These are phyloP conservation scores for Phanerochaete sordida DNA, from an alignment of 768 basidiomycete species.

Conservation along the genomic window DNA sequence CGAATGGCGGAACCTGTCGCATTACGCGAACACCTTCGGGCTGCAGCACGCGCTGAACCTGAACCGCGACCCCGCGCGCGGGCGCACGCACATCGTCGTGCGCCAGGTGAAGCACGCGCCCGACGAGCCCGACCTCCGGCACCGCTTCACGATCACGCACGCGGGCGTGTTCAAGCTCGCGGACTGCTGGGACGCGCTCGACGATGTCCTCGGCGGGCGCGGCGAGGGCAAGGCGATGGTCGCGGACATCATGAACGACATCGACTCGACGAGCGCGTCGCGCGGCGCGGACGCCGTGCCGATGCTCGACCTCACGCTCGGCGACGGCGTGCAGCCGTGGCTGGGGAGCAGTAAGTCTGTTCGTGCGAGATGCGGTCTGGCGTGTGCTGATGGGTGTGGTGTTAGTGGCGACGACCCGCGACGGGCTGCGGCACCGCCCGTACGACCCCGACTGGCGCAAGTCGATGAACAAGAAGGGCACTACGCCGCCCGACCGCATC, in stretches of 20 bases:
- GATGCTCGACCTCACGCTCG: slow-evolving; percentile 10
- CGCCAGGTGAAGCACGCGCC: slow-evolving; percentile 22
- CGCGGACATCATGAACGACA: slow-evolving; percentile 11
- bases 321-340: slow-evolving; percentile 13
- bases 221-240: slow-evolving; percentile 23
- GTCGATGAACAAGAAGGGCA: slow-evolving; percentile 13
- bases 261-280: slow-evolving; percentile 1
- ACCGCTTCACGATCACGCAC: slow-evolving; percentile 19
- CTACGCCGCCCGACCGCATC: slow-evolving; percentile 6
- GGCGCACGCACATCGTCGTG: slow-evolving; percentile 26
- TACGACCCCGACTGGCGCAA: slow-evolving; percentile 22
- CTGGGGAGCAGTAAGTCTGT: slow-evolving; percentile 13
- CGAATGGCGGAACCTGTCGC: slow-evolving; percentile 17
- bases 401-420: slow-evolving; percentile 2
- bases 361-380: not conserved
- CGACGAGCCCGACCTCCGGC: slow-evolving; percentile 11
- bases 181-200: slow-evolving; percentile 23
- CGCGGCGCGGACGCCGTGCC: not conserved
- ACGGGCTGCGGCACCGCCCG: not conserved
- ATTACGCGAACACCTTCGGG: slow-evolving; percentile 12
- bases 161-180: slow-evolving; percentile 23
- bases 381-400: not conserved
- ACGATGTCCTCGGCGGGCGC: slow-evolving; percentile 15
- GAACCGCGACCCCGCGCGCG: slow-evolving; percentile 22
- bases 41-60: slow-evolving; percentile 23